Evolutionary conservation across 2,329 filamentous ascomycete genomes (phyloP).

Genomic region (Aureobasidium zeae): DNA sequence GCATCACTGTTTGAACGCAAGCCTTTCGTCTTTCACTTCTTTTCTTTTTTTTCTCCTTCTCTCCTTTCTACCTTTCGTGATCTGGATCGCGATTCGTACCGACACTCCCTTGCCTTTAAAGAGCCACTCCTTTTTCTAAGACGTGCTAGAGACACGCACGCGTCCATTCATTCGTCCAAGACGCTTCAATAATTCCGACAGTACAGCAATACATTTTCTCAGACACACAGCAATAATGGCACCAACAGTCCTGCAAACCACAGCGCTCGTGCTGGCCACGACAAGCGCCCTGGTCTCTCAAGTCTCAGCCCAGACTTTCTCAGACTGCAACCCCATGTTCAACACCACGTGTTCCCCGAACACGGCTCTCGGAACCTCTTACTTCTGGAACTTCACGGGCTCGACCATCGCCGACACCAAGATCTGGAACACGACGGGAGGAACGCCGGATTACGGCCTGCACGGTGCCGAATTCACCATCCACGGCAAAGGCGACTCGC

Average conservation of each 20-base stretch:
- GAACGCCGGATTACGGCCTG: constrained; percentile 47
- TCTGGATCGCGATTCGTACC: too few relatives aligned
- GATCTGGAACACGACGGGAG: constrained; percentile 48
- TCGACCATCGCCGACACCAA: constrained; percentile 36
- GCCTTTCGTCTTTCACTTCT: neutral
- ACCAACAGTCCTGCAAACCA: constrained; percentile 7
- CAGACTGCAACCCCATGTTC: constrained; percentile 69
- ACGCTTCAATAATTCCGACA: neutral
- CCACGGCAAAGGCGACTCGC: constrained; percentile 58
- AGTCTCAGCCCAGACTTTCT: constrained; percentile 62
- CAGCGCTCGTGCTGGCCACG: constrained; percentile 26
- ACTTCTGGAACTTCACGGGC: constrained; percentile 53
- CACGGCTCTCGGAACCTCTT: constrained; percentile 58
- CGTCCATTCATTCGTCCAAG: constrained; percentile 9
- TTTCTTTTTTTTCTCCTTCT: constrained; percentile 9
- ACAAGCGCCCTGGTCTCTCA: constrained; percentile 33
- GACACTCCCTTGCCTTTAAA: constrained; percentile 10
- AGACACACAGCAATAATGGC: neutral
- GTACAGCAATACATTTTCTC: too few relatives aligned
- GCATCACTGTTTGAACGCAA: too few relatives aligned
- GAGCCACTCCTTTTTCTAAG: constrained; percentile 7
- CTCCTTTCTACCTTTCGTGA: neutral
- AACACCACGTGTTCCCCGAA: constrained; percentile 56
- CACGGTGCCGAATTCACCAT: constrained; percentile 62
- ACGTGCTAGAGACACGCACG: constrained; percentile 10